Percentiles rank a stretch among this genome's conserved stretches.
These are phyloP conservation scores for Fusarium acutatum DNA, from an alignment of 2,329 filamentous ascomycete species.

Conservation along the genomic window DNA sequence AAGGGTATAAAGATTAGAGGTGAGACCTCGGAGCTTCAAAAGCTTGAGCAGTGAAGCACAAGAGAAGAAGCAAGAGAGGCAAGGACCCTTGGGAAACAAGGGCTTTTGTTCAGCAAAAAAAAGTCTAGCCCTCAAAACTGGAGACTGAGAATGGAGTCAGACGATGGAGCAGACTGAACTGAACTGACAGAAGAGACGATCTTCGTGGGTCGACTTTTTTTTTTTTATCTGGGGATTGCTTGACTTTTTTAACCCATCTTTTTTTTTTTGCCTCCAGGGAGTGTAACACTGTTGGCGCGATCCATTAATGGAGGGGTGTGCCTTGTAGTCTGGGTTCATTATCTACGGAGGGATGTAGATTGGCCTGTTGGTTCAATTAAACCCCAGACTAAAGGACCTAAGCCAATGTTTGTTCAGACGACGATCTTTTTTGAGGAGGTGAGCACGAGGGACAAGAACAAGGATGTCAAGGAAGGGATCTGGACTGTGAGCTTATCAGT, in stretches of 20 bases:
- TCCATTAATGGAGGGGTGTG: background rate
- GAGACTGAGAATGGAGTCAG: background rate
- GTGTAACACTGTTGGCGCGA: background rate
- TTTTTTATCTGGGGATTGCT: slow-evolving; percentile 12
- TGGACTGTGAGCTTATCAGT: slow-evolving; percentile 16
- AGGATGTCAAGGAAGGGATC: background rate
- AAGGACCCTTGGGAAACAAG: background rate
- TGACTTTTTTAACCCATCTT: slow-evolving; percentile 21
- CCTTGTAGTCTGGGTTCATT: background rate
- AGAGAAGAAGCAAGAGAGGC: background rate
- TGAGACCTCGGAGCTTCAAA: slow-evolving; percentile 13
- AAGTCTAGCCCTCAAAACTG: background rate
- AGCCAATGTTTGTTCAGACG: background rate
- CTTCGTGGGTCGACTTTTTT: slow-evolving; percentile 16
- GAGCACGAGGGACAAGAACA: slow-evolving; percentile 1
- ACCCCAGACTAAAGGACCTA: background rate
- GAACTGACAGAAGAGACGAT: slow-evolving; percentile 7
- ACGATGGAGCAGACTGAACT: background rate
- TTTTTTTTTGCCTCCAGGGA: slow-evolving; percentile 1
- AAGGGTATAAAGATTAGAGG: background rate
- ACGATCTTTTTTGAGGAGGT: background rate
- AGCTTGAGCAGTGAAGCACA: slow-evolving; percentile 26
- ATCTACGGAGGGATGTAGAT: background rate
- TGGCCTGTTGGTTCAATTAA: background rate
- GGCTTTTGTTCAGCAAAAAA: slow-evolving; percentile 2